Base-by-base conservation (phyloP, 345 rosid genomes). In the Excoecaria agallocha region DNA sequence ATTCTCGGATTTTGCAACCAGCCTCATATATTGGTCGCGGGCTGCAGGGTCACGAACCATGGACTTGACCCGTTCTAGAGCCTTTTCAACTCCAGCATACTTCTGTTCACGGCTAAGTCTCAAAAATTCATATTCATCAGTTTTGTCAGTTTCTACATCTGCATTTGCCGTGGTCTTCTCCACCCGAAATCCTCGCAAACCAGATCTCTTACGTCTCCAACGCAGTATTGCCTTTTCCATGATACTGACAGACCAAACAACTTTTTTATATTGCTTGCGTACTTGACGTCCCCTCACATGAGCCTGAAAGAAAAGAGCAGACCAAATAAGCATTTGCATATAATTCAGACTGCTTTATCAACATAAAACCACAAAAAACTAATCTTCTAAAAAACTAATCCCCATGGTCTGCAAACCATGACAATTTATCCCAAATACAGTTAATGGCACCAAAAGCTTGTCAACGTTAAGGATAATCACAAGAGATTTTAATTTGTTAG, bases 251-350 rank as follows among this genome's bases (percentile, higher is more conserved):
- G 90, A 86, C 89, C 94, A 85, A 51, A 88, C 82, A 68, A 90
- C 79, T 74, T 80, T 90, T 68, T 78, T 85, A 74, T 90, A 88
- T 49, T 88, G 88, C 77, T 80, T 88, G 19, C 90, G 85, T 48
- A 83, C 88, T 74, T 84, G 90, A 72, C 81, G 89, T 69, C 92
- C 94, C 69, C 92, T 90, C 51, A 90, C 87, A 80, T 78, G 88
- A 73, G 94, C 92, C 94, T 90, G 78, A 24, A 79, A 73, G 50
- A 35, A 82, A 69, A 52, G 39, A 63, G 57, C 45, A 51, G 8
- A 77, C 13, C 37, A 45, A 16, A 75, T 20, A 70, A 56, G 15
- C 30, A 60, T 11, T 62, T 35, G 49, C 59, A 17, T n/a, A 55
- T 35, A 48, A 22, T 55, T 45, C 62, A 39, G 37, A 15, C 25